phyloP scores from a whole-genome alignment of 2,329 filamentous ascomycete species.

The Didymella pomorum region DNA sequence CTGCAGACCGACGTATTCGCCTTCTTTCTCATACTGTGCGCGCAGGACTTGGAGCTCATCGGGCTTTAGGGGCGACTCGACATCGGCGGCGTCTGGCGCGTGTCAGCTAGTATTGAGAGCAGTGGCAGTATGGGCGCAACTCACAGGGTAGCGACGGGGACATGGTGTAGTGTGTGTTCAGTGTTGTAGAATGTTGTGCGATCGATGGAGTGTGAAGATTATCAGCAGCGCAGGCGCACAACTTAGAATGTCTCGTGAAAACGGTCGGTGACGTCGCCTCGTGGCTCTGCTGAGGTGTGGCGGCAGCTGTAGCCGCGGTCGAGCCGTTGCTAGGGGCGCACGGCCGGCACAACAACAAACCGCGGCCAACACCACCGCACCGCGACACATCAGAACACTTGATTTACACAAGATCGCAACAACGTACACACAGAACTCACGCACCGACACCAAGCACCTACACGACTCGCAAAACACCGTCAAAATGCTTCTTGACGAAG shows the following conservation, averaged over 20 bases:
- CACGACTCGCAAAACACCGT: background rate
- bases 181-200: background rate
- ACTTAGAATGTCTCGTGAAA: conserved; percentile 32
- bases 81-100: conserved; percentile 87
- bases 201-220: conserved; percentile 4
- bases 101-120: conserved; percentile 8
- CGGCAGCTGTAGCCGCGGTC: conserved; percentile 28
- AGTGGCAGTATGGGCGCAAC: conserved; percentile 16
- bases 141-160: conserved; percentile 50
- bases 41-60: conserved; percentile 92
- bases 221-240: conserved; percentile 1
- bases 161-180: conserved; percentile 29
- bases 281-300: conserved; percentile 32
- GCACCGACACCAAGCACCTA: background rate
- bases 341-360: conserved; percentile 40
- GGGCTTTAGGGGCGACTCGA: conserved; percentile 91
- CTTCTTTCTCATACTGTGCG: conserved; percentile 95
- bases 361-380: conserved; percentile 40
- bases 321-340: conserved; percentile 45
- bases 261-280: conserved; percentile 46
- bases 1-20: conserved; percentile 94
- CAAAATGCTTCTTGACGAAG: conserved; percentile 93
- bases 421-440: conserved; percentile 7
- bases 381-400: conserved; percentile 18
- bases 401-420: conserved; percentile 3